Evolutionary conservation across 257 asterid species (phyloP).

Genomic region (Solanum sitiens): DNA sequence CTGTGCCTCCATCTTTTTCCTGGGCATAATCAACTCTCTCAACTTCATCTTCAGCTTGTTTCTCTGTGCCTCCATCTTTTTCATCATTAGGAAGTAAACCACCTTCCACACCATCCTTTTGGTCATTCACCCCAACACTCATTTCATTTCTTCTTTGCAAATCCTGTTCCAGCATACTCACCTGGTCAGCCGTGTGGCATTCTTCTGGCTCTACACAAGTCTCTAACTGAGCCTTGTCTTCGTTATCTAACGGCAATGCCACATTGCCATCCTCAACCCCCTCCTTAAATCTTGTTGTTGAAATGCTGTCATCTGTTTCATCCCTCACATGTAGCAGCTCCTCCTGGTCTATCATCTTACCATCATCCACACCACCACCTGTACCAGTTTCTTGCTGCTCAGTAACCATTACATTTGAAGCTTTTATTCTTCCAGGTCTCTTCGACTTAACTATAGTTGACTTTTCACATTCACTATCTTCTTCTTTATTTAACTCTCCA

Average conservation of each 20-base stretch:
- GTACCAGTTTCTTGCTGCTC: slow-evolving; percentile 29
- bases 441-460: slow-evolving; percentile 50
- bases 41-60: slow-evolving; percentile 6
- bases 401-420: slow-evolving; percentile 27
- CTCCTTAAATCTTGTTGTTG: not conserved
- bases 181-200: slow-evolving; percentile 18
- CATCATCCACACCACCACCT: slow-evolving; percentile 28
- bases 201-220: slow-evolving; percentile 24
- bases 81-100: slow-evolving; percentile 16
- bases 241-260: slow-evolving; percentile 15
- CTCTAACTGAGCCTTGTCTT: slow-evolving; percentile 18
- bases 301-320: slow-evolving; percentile 19
- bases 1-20: slow-evolving; percentile 11
- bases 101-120: slow-evolving; percentile 17
- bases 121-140: slow-evolving; percentile 17
- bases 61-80: slow-evolving; percentile 8
- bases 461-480: slow-evolving; percentile 20
- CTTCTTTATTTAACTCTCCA: slow-evolving; percentile 21
- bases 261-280: slow-evolving; percentile 26
- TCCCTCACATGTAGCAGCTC: slow-evolving; percentile 22
- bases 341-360: slow-evolving; percentile 16
- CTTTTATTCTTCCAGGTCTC: slow-evolving; percentile 52
- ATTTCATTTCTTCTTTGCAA: slow-evolving; percentile 17
- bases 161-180: slow-evolving; percentile 22
- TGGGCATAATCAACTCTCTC: slow-evolving; percentile 9